Evolutionary conservation across 345 rosid genomes (phyloP).

Genomic region (Alliaria petiolata): DNA sequence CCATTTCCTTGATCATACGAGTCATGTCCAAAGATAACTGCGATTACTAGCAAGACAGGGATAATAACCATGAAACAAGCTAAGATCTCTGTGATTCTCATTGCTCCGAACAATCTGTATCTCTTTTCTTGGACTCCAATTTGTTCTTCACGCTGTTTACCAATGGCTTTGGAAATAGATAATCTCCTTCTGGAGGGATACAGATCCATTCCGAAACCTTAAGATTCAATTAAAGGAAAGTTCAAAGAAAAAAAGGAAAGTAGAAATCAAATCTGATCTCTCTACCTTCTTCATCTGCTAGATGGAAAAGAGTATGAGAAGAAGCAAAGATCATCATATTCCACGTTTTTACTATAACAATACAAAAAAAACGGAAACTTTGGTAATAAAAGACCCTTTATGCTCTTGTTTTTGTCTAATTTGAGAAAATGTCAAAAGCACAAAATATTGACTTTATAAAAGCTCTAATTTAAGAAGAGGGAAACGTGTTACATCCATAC

Average conservation of each 20-base stretch:
- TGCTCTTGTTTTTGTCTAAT: slow-evolving; percentile 3
- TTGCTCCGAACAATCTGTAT: slow-evolving; percentile 29
- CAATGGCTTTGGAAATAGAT: slow-evolving; percentile 24
- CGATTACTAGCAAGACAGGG: slow-evolving; percentile 34
- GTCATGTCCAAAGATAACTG: slow-evolving; percentile 29
- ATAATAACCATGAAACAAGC: slow-evolving; percentile 34
- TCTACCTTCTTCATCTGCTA: not conserved
- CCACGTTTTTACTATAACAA: not conserved
- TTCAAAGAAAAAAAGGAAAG: not conserved
- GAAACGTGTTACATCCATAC: not conserved
- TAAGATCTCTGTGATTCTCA: slow-evolving; percentile 41
- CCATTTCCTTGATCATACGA: slow-evolving; percentile 37
- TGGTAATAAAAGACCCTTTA: too few species aligned
- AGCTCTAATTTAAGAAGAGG: slow-evolving; percentile 1
- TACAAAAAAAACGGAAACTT: not conserved
- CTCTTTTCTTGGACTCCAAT: slow-evolving; percentile 28
- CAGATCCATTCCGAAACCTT: slow-evolving; percentile 43
- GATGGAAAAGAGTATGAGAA: not conserved
- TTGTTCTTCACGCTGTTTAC: slow-evolving; percentile 27
- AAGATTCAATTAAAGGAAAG: not conserved
- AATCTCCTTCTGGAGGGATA: slow-evolving; percentile 44
- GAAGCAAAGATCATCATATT: slow-evolving; percentile 11
- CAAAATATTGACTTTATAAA: slow-evolving; percentile 19
- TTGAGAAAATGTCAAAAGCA: slow-evolving; percentile 22
- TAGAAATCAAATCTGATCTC: slow-evolving; percentile 4